These are phyloP conservation scores for Cladosporium cucumerinum DNA, from an alignment of 2,329 filamentous ascomycete genomes.

Conservation along the genomic window DNA sequence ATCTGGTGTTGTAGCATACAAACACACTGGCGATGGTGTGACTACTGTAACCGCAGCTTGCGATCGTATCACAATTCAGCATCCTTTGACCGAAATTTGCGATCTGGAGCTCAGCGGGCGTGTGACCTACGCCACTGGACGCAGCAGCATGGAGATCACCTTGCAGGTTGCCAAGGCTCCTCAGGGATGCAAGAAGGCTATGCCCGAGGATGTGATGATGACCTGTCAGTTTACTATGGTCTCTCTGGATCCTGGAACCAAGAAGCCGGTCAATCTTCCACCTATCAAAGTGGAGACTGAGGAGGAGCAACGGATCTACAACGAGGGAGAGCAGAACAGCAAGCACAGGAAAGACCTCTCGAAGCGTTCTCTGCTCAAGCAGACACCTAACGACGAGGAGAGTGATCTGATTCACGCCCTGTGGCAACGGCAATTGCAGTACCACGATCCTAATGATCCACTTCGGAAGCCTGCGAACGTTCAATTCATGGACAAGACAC, in stretches of 20 bases:
- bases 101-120: constrained; percentile 70
- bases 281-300: constrained; percentile 60
- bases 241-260: constrained; percentile 65
- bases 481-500: constrained; percentile 60
- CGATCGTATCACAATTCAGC: constrained; percentile 64
- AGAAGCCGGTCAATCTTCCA: constrained; percentile 61
- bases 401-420: constrained; percentile 69
- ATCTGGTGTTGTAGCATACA: constrained; percentile 72
- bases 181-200: constrained; percentile 52
- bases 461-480: constrained; percentile 56
- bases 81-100: constrained; percentile 72
- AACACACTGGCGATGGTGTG: constrained; percentile 63
- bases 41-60: constrained; percentile 63
- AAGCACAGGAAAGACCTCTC: constrained; percentile 62
- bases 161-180: constrained; percentile 69
- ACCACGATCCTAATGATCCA: constrained; percentile 58
- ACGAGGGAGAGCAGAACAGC: constrained; percentile 63
- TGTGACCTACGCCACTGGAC: constrained; percentile 68
- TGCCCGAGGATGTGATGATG: constrained; percentile 62
- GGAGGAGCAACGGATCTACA: constrained; percentile 63
- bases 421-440: constrained; percentile 66
- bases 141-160: constrained; percentile 71
- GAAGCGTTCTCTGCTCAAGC: constrained; percentile 59
- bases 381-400: constrained; percentile 68
- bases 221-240: constrained; percentile 79